A percentile compares a stretch with the other conserved stretches of the same genome.
Evolutionary conservation across 192 early-diverging fungal genomes (phyloP).

Genomic region (Chytriomyces hyalinus): DNA sequence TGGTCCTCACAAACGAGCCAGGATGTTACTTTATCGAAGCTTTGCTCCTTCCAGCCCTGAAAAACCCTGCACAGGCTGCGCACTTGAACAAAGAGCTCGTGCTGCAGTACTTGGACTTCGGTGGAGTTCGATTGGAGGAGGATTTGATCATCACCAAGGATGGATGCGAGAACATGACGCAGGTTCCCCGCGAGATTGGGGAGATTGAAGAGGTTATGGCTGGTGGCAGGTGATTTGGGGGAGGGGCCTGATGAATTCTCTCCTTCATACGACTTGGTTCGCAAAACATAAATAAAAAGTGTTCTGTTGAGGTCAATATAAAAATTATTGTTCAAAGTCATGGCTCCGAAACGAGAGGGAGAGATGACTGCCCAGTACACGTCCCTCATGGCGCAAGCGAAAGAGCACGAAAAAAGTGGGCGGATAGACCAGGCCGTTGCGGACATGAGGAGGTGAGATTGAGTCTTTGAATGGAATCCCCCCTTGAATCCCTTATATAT

Average conservation of each 20-base stretch:
- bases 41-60: constrained; percentile 61
- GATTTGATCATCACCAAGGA: constrained; percentile 80
- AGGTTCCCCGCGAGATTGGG: constrained; percentile 67
- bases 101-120: constrained; percentile 73
- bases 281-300: too few relatives aligned
- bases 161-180: constrained; percentile 83
- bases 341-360: too few relatives aligned
- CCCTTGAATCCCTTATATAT: neutral
- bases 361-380: neutral
- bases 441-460: constrained; percentile 17
- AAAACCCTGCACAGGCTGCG: constrained; percentile 57
- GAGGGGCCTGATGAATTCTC: too few relatives aligned
- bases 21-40: constrained; percentile 91
- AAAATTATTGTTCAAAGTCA: too few relatives aligned
- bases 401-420: constrained; percentile 8
- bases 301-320: too few relatives aligned
- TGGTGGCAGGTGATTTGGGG: neutral
- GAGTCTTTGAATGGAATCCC: neutral
- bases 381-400: neutral
- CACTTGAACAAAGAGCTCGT: constrained; percentile 73
- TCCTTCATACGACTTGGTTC: too few relatives aligned
- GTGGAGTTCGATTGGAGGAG: constrained; percentile 93
- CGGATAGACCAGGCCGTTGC: constrained; percentile 10
- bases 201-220: constrained; percentile 72
- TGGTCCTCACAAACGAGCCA: constrained; percentile 93